Percentiles rank a stretch among this genome's conserved stretches.
These are phyloP conservation scores for Geotrichum candidum DNA, from an alignment of 1,139 yeast genomes.

Conservation along the genomic window DNA sequence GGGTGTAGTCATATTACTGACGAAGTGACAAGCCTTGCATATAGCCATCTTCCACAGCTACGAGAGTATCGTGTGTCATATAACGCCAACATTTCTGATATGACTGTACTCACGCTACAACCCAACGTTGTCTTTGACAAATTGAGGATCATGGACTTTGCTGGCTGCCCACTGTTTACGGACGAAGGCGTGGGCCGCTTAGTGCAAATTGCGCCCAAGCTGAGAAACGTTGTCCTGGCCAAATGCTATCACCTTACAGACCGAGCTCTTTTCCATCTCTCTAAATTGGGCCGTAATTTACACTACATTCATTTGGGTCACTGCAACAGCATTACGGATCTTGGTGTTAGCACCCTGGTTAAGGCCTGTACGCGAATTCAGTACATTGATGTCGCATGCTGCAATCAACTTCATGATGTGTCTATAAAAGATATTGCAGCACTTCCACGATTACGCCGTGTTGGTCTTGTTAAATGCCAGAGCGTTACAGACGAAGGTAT, in stretches of 20 bases:
- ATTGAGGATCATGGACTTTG: constrained; percentile 75
- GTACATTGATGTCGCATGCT: constrained; percentile 92
- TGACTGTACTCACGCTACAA: constrained; percentile 35
- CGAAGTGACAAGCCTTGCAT: constrained; percentile 50
- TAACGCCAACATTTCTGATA: constrained; percentile 65
- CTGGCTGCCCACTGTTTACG: constrained; percentile 76
- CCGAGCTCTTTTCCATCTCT: constrained; percentile 63
- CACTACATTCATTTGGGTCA: constrained; percentile 94
- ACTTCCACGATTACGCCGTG: constrained; percentile 76
- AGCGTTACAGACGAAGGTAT: constrained; percentile 86
- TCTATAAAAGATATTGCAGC: constrained; percentile 73
- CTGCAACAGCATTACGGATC: constrained; percentile 84
- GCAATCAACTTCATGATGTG: constrained; percentile 81
- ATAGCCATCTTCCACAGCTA: constrained; percentile 58
- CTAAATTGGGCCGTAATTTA: constrained; percentile 70
- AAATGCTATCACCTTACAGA: constrained; percentile 88
- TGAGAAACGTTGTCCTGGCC: constrained; percentile 81
- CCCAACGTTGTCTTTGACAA: constrained; percentile 40
- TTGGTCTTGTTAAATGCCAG: constrained; percentile 88
- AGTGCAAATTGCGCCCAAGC: constrained; percentile 71
- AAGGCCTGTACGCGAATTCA: constrained; percentile 79
- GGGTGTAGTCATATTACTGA: constrained; percentile 74
- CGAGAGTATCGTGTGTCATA: constrained; percentile 80
- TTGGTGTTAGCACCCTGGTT: constrained; percentile 71
- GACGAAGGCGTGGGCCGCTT: constrained; percentile 72